Conservation (phyloP, 2,329 filamentous ascomycete species). For the Dothideomycetes sp. region DNA sequence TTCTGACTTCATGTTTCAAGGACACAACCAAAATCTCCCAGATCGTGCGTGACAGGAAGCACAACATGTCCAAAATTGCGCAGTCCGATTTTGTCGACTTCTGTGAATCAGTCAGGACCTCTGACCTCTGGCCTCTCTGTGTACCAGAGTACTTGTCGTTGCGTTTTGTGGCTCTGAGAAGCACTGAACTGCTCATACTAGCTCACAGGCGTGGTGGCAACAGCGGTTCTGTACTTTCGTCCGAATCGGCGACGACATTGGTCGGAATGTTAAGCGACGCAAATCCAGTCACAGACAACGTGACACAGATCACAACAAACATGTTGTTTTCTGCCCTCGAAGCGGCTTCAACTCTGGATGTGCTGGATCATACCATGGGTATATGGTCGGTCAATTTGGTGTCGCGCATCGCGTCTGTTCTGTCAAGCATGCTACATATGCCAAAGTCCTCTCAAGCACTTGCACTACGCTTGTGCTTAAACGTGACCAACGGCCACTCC, state of each 20-base stretch:
- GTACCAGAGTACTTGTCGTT: conserved; percentile 48
- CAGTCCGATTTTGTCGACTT: conserved; percentile 49
- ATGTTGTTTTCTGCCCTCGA: conserved; percentile 19
- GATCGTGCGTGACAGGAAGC: conserved; percentile 55
- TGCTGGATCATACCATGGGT: not conserved
- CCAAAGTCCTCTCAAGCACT: conserved; percentile 22
- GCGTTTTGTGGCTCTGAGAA: conserved; percentile 53
- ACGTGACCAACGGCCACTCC: conserved; percentile 73
- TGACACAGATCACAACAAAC: not conserved
- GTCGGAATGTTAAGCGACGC: conserved; percentile 32
- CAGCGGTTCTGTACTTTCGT: conserved; percentile 19
- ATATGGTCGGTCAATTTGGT: conserved; percentile 4
- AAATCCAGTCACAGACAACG: not conserved
- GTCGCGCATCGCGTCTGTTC: not conserved
- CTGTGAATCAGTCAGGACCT: conserved; percentile 40
- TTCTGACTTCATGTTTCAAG: conserved; percentile 49
- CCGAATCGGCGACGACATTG: conserved; percentile 23
- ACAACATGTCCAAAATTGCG: conserved; percentile 59
- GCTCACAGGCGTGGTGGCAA: conserved; percentile 28
- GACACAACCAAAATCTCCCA: conserved; percentile 47
- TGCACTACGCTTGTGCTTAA: conserved; percentile 65
- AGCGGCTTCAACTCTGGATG: conserved; percentile 19
- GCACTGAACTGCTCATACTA: conserved; percentile 24
- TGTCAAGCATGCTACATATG: not conserved
- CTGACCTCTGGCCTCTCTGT: conserved; percentile 48